phyloP scores from a whole-genome alignment of 2,329 filamentous ascomycete genomes.

The Aspergillus niger region DNA sequence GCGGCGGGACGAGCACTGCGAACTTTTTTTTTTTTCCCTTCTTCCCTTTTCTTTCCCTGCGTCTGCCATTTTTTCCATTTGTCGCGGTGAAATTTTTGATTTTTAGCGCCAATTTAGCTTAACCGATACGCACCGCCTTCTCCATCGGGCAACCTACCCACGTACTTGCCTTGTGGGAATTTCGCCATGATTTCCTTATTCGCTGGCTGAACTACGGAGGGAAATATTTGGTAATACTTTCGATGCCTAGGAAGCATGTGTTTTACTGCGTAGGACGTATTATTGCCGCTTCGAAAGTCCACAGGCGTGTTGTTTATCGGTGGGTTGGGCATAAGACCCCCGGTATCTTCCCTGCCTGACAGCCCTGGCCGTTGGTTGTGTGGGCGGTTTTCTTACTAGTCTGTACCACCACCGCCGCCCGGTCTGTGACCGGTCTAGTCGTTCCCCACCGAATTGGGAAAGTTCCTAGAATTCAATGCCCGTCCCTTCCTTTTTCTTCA shows the following conservation, averaged over 20 bases:
- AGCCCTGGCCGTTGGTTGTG: not conserved
- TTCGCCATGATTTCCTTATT: constrained; percentile 17
- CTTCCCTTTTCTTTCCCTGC: constrained; percentile 18
- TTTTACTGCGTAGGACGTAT: not conserved
- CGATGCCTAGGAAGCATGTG: not conserved
- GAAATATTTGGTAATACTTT: not conserved
- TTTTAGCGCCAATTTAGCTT: constrained; percentile 24
- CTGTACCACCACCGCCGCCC: constrained; percentile 1
- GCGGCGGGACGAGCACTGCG: constrained; percentile 14
- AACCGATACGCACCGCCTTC: constrained; percentile 26
- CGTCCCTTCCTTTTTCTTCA: not conserved
- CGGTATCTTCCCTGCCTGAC: not conserved
- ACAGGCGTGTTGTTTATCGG: not conserved
- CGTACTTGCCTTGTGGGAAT: constrained; percentile 14
- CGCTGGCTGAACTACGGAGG: not conserved
- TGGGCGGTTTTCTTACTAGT: constrained; percentile 1
- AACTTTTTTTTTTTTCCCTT: constrained; percentile 20
- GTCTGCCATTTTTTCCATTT: constrained; percentile 8
- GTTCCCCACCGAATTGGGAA: constrained; percentile 5
- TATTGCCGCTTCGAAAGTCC: not conserved
- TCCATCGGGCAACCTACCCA: constrained; percentile 5
- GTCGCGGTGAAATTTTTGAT: constrained; percentile 30
- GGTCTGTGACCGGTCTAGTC: not conserved
- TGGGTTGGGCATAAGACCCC: not conserved
- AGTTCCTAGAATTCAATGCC: not conserved